Percentiles rank a stretch among this genome's conserved stretches.
Conservation (phyloP, 345 rosid species). For the Aegle marmelos region DNA sequence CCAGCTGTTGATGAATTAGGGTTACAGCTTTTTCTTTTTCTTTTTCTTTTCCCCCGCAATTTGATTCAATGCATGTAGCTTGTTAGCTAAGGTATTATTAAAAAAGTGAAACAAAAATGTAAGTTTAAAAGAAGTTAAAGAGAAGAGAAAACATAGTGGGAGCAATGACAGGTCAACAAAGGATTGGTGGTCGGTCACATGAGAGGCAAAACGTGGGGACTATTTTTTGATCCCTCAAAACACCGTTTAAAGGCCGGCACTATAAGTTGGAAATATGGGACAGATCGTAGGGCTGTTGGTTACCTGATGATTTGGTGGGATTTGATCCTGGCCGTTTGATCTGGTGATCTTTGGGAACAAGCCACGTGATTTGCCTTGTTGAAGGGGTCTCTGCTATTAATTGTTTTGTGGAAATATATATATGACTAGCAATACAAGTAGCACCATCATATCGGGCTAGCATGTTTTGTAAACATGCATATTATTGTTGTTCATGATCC, state of each 20-base stretch:
- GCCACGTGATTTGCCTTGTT: constrained; percentile 49
- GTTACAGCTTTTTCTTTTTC: too few species aligned
- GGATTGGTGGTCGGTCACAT: constrained; percentile 67
- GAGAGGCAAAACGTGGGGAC: constrained; percentile 58
- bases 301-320: constrained; percentile 27
- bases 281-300: constrained; percentile 42
- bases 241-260: constrained; percentile 36
- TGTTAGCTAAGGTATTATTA: too few species aligned
- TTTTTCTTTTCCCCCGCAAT: too few species aligned
- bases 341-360: constrained; percentile 31
- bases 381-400: constrained; percentile 22
- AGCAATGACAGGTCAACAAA: constrained; percentile 46
- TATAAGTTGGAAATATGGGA: constrained; percentile 39
- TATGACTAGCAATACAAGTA: neutral
- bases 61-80: too few species aligned
- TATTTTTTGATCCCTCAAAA: constrained; percentile 25
- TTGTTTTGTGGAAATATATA: too few species aligned
- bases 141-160: constrained; percentile 30
- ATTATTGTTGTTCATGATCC: neutral
- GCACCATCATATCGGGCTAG: constrained; percentile 10
- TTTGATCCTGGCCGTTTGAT: constrained; percentile 45
- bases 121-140: too few species aligned
- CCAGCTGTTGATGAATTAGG: too few species aligned
- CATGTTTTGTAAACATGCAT: constrained; percentile 11
- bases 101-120: too few species aligned